Base-by-base conservation (phyloP, 495 filamentous ascomycete genomes). In the Bacidia rubella region DNA sequence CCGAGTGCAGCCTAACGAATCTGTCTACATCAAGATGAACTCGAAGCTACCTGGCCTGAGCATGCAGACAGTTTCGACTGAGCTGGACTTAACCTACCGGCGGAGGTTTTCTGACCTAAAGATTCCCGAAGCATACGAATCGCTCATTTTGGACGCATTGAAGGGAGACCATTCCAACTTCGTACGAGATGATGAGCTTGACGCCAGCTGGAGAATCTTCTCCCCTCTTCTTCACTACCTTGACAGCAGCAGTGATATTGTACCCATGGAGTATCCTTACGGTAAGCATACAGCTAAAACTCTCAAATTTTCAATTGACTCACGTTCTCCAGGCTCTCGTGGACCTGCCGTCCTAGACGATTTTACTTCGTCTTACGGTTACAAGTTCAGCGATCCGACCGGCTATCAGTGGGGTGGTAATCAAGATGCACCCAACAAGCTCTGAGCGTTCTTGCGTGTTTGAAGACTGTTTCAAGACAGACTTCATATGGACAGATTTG, bases 11-110 rank as follows among this genome's bases (percentile, higher is more conserved):
- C 93, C 93, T 58, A 99, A 99, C 71, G 93, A 99, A 74, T 90
- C 85, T 61, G 88, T 99, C 57, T 99, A 99, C 75, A 95, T 96
- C 70, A 99, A 99, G 82, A 99, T 97, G 93, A 99, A 99, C 82
- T 96, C 90, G 10, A 99, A 99, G 75, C 74, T 97, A 47, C 93
- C 93, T 21, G 93, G 93, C 62, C 74, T 99, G 63, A 96, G 87
- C 71, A 99, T 96, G 92, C 93, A 99, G 77, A 99, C 93, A 15
- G 93, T 96, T 20, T 90, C 96, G 57, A 99, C 93, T 43, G 93
- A 99, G 74, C 83, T 99, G 53, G 93, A 99, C 66, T 77, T 99
- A 60, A 99, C 93, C 51, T 99, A 99, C 74, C 81, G 93, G 65
- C 83, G 93, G 65, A 86, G 93, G 52, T 99, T 99, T 79, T 96